Evolutionary conservation across 2,329 filamentous ascomycete genomes (phyloP).

Genomic region (Aureobasidium vineae): DNA sequence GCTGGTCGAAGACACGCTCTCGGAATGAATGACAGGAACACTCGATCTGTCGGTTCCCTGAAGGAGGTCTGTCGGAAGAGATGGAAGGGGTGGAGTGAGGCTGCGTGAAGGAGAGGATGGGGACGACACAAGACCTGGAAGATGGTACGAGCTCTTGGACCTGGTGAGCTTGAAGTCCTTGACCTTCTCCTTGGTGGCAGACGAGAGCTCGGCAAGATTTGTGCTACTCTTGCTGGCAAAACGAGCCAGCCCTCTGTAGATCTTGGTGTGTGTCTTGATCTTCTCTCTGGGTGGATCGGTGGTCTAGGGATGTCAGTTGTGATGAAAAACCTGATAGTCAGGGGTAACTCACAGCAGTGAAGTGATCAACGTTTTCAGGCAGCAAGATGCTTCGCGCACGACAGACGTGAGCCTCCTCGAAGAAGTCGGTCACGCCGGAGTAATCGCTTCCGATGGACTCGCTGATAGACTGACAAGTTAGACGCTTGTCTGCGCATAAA

Average conservation of each 20-base stretch:
- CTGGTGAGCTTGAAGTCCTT: slow-evolving; percentile 1
- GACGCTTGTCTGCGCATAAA: not conserved
- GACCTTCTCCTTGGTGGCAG: slow-evolving; percentile 4
- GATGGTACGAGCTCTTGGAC: slow-evolving; percentile 15
- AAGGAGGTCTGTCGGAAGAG: not conserved
- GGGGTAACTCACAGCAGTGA: not conserved
- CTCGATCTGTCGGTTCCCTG: not conserved
- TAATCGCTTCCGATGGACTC: slow-evolving; percentile 1
- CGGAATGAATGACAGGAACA: not conserved
- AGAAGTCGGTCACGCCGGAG: not conserved
- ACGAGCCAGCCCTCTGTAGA: slow-evolving; percentile 10
- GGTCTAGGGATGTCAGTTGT: not conserved
- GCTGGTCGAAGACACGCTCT: not conserved
- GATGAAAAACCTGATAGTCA: not conserved
- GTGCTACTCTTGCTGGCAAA: slow-evolving; percentile 2
- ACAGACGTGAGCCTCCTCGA: not conserved
- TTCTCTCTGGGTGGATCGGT: not conserved
- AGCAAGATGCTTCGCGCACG: not conserved
- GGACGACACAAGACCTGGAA: not conserved
- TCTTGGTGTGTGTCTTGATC: not conserved
- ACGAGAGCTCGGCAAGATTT: not conserved
- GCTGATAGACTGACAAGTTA: not conserved
- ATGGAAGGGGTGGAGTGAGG: not conserved
- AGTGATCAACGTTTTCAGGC: not conserved
- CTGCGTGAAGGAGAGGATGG: not conserved